These are phyloP conservation scores for Theileria equi DNA, from an alignment of 169 alveolate species.

Conservation along the genomic window DNA sequence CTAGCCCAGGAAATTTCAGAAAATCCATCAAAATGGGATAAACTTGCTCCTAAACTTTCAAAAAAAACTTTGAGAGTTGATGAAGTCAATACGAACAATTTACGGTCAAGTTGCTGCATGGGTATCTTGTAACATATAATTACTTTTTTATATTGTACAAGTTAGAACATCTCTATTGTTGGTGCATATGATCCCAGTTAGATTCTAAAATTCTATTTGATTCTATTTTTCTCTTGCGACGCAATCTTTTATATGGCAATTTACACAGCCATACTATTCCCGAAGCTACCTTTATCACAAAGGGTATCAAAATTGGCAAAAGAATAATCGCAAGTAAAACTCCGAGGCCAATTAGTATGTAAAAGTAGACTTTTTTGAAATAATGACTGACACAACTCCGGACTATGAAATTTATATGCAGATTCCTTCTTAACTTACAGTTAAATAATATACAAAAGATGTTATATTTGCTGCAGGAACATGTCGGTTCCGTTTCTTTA, in stretches of 20 bases:
- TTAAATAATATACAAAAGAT: slow-evolving; percentile 41
- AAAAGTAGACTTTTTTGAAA: slow-evolving; percentile 34
- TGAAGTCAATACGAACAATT: slow-evolving; percentile 1
- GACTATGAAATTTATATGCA: slow-evolving; percentile 10
- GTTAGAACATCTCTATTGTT: too few species aligned
- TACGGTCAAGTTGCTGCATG: too few species aligned
- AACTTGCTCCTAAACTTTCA: slow-evolving; percentile 14
- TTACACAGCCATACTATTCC: not conserved
- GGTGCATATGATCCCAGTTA: too few species aligned
- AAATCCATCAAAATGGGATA: slow-evolving; percentile 53
- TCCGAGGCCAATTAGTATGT: slow-evolving; percentile 39
- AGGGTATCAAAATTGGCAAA: slow-evolving; percentile 53
- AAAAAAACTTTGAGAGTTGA: slow-evolving; percentile 7
- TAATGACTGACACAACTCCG: slow-evolving; percentile 21
- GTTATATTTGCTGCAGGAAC: slow-evolving; percentile 40
- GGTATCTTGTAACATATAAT: too few species aligned
- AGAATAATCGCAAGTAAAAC: slow-evolving; percentile 24
- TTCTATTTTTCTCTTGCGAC: not conserved
- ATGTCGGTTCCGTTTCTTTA: not conserved
- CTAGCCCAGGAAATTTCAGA: slow-evolving; percentile 62
- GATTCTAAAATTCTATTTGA: not conserved
- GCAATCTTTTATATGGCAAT: slow-evolving; percentile 2
- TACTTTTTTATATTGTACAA: too few species aligned
- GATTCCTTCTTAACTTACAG: slow-evolving; percentile 4
- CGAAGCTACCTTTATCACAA: not conserved